These are phyloP conservation scores for Hortaea werneckii DNA, from an alignment of 2,329 filamentous ascomycete genomes.

Conservation along the genomic window DNA sequence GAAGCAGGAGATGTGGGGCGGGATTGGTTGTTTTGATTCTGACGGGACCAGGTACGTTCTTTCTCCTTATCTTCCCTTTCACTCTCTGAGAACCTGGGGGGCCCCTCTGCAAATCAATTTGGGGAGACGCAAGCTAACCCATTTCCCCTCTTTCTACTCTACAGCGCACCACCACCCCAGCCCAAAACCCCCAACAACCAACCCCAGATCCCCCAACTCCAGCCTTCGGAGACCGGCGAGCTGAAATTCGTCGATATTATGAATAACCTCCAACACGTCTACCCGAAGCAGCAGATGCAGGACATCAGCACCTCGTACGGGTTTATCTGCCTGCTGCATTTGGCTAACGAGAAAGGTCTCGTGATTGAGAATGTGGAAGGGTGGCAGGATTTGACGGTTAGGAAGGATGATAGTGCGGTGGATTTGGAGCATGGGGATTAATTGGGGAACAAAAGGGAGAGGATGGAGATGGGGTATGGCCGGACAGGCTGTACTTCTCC, in stretches of 20 bases:
- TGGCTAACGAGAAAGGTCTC: slow-evolving; percentile 88
- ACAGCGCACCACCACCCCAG: too few relatives aligned
- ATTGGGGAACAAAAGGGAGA: too few relatives aligned
- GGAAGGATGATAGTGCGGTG: slow-evolving; percentile 30
- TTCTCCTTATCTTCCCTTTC: background rate
- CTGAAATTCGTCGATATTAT: slow-evolving; percentile 88
- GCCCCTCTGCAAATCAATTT: too few relatives aligned
- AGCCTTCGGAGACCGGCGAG: slow-evolving; percentile 33
- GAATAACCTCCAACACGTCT: slow-evolving; percentile 77
- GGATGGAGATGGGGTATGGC: too few relatives aligned
- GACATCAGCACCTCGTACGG: slow-evolving; percentile 91
- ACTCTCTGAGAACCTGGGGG: background rate
- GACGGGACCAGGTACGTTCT: slow-evolving; percentile 15
- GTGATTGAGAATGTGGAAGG: slow-evolving; percentile 56
- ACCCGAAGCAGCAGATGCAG: slow-evolving; percentile 73
- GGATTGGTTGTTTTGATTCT: slow-evolving; percentile 48
- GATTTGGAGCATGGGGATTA: slow-evolving; percentile 10
- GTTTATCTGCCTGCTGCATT: slow-evolving; percentile 84
- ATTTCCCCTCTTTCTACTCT: too few relatives aligned
- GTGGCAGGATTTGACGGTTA: slow-evolving; percentile 40
- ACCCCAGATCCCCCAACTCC: slow-evolving; percentile 14
- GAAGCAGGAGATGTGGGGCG: slow-evolving; percentile 57
- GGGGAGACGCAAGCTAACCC: too few relatives aligned
- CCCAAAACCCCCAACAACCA: slow-evolving; percentile 6
- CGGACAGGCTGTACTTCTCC: too few relatives aligned